phyloP scores from a whole-genome alignment of 495 filamentous ascomycete species.

The Ascobolus immersus region DNA sequence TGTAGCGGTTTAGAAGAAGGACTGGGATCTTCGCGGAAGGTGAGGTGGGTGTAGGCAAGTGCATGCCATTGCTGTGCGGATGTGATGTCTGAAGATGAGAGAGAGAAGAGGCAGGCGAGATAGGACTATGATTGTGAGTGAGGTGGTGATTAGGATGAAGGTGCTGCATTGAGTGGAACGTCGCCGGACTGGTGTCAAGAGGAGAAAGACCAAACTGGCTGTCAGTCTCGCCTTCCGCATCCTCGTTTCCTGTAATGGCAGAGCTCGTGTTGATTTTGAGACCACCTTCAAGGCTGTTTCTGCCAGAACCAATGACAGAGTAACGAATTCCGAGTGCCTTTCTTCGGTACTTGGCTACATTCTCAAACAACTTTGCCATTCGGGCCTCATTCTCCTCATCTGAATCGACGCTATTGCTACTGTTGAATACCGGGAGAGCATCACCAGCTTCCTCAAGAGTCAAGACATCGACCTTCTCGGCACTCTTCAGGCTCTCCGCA shows the following conservation, averaged over 20 bases:
- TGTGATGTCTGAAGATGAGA: neutral
- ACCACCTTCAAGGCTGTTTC: too few species aligned
- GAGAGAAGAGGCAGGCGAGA: neutral
- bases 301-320: too few species aligned
- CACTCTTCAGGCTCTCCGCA: constrained; percentile 8
- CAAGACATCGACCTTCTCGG: constrained; percentile 10
- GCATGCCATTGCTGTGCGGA: neutral
- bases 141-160: constrained; percentile 6
- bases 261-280: too few species aligned
- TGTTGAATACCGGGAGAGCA: neutral
- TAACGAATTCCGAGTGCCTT: constrained; percentile 10
- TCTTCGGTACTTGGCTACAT: constrained; percentile 4
- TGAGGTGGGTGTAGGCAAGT: constrained; percentile 10
- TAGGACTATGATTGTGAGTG: neutral
- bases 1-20: constrained; percentile 14
- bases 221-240: too few species aligned
- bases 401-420: neutral
- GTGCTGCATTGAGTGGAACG: too few species aligned
- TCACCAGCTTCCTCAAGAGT: constrained; percentile 10
- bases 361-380: neutral
- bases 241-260: too few species aligned
- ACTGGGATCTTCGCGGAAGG: constrained; percentile 26
- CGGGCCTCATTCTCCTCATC: neutral
- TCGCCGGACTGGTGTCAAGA: too few species aligned
- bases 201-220: too few species aligned